Conservation (phyloP, 31 red algal genomes). For the Odonthalia washingtoniensis region DNA sequence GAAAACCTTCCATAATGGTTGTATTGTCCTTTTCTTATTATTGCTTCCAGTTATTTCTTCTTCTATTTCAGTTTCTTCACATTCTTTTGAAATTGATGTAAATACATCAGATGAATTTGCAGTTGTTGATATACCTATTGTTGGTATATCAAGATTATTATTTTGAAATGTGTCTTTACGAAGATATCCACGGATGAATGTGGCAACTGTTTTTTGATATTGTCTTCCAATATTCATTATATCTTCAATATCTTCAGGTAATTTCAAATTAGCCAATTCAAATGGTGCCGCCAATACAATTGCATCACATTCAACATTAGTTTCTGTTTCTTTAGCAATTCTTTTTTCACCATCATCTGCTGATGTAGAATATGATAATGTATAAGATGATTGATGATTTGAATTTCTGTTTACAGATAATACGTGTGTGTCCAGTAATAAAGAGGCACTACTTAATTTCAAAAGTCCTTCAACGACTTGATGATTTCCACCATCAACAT, state of each 20-base stretch:
- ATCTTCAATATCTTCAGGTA: slow-evolving; percentile 25
- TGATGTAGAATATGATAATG: background rate
- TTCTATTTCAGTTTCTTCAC: background rate
- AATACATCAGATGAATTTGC: slow-evolving; percentile 41
- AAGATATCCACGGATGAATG: slow-evolving; percentile 66
- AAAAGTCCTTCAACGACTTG: slow-evolving; percentile 55
- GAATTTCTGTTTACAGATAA: background rate
- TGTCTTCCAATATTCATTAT: slow-evolving; percentile 21
- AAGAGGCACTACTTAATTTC: slow-evolving; percentile 12
- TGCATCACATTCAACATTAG: slow-evolving; percentile 45
- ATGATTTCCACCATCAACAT: slow-evolving; percentile 65
- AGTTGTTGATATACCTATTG: slow-evolving; percentile 37
- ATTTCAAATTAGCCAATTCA: slow-evolving; percentile 47
- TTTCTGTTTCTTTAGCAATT: background rate
- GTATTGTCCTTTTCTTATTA: background rate
- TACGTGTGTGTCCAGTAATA: slow-evolving; percentile 49
- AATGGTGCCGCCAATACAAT: slow-evolving; percentile 73
- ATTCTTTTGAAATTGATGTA: slow-evolving; percentile 35
- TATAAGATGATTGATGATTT: background rate
- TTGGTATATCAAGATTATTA: slow-evolving; percentile 42
- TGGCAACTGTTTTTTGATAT: slow-evolving; percentile 65
- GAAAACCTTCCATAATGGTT: slow-evolving; percentile 71
- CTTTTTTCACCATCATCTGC: background rate
- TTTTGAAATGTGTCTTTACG: slow-evolving; percentile 48
- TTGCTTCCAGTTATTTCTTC: no score